Conservation (phyloP, 495 filamentous ascomycete genomes). For the Pseudoneurospora amorphoporcata region DNA sequence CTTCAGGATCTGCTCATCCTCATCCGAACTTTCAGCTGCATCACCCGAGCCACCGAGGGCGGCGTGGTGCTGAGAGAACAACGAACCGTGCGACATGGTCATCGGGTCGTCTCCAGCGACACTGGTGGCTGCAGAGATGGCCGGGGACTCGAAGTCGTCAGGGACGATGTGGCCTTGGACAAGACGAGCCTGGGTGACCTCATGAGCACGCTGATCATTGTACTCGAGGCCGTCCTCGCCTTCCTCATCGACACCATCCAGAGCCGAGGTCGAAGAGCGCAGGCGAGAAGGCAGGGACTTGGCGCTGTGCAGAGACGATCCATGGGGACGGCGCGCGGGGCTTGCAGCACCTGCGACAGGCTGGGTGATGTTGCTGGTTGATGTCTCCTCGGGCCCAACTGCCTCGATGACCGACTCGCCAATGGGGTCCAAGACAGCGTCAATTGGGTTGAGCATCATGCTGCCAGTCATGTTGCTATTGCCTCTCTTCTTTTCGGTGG, state of each 20-base stretch:
- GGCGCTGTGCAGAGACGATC: conserved; percentile 6
- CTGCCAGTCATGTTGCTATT: conserved; percentile 58
- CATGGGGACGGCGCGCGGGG: conserved; percentile 23
- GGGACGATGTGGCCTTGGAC: conserved; percentile 96
- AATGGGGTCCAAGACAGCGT: conserved; percentile 25
- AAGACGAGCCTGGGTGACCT: conserved; percentile 84
- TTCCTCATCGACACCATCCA: conserved; percentile 37
- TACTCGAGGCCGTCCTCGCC: conserved; percentile 52
- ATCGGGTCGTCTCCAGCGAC: conserved; percentile 49
- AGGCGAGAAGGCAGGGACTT: conserved; percentile 15
- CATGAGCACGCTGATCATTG: conserved; percentile 74
- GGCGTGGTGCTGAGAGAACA: conserved; percentile 50
- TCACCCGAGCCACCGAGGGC: conserved; percentile 70
- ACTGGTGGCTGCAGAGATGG: conserved; percentile 49
- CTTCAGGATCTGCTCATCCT: conserved; percentile 71
- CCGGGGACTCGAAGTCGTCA: conserved; percentile 77
- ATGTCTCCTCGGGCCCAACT: background rate
- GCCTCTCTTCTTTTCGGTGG: conserved; percentile 73
- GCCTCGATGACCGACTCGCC: conserved; percentile 19
- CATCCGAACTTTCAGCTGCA: conserved; percentile 68
- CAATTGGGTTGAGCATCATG: conserved; percentile 46
- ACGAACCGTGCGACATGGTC: conserved; percentile 45
- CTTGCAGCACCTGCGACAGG: conserved; percentile 28
- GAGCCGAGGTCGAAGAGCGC: conserved; percentile 28
- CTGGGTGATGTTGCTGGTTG: conserved; percentile 7